phyloP scores from a whole-genome alignment of 2,329 filamentous ascomycete species.

The Neocatenulostroma microsporum region DNA sequence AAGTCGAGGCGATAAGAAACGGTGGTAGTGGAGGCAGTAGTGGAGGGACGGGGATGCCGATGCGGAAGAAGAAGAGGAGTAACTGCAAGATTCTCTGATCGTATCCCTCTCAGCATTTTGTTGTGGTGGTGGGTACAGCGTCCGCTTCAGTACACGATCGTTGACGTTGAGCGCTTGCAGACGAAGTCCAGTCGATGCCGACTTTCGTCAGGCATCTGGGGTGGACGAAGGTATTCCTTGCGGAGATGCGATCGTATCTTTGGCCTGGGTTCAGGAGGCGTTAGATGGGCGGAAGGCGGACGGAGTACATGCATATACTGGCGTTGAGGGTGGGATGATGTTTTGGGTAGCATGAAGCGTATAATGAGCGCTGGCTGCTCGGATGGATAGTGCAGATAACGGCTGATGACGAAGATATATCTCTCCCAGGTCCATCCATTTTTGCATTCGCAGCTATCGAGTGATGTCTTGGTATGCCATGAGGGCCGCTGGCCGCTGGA shows the following conservation, averaged over 20 bases:
- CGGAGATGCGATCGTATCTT: conserved; percentile 10
- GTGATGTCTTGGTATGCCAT: no score
- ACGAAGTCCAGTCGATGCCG: conserved; percentile 10
- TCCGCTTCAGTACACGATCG: background rate
- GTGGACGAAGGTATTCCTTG: conserved; percentile 7
- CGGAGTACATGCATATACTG: background rate
- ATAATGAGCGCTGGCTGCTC: conserved; percentile 2
- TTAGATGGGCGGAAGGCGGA: background rate
- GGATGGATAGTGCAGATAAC: background rate
- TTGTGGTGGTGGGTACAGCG: background rate
- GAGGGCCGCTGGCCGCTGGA: no score
- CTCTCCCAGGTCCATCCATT: no score
- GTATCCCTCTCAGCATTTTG: background rate
- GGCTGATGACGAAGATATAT: background rate
- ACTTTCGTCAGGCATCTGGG: conserved; percentile 7
- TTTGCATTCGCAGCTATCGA: no score
- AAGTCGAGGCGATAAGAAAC: conserved; percentile 36
- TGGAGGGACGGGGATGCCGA: conserved; percentile 19
- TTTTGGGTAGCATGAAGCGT: background rate
- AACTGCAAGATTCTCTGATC: conserved; percentile 69
- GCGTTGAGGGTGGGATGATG: background rate
- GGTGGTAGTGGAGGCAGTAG: conserved; percentile 28
- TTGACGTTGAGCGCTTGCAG: conserved; percentile 9
- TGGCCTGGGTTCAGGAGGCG: conserved; percentile 6
- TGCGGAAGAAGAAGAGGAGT: conserved; percentile 72